Conservation (phyloP, 176 grass and related monocot genomes). For the Oryza officinalis region DNA sequence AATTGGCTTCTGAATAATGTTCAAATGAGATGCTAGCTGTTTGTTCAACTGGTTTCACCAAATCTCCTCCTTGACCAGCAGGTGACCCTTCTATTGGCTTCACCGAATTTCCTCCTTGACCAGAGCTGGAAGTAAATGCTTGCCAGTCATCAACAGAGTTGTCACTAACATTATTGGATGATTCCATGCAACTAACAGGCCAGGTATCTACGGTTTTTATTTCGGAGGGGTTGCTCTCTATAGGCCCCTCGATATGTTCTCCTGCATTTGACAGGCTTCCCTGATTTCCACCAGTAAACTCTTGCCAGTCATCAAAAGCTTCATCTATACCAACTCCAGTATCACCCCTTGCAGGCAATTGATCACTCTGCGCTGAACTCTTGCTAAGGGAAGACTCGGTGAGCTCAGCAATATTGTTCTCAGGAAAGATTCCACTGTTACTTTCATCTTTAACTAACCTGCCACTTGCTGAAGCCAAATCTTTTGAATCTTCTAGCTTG, state of each 20-base stretch:
- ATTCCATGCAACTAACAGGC: constrained; percentile 42
- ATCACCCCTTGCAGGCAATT: constrained; percentile 34
- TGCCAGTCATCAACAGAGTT: constrained; percentile 62
- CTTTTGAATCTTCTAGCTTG: constrained; percentile 35
- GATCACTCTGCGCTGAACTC: constrained; percentile 30
- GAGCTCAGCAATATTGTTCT: constrained; percentile 40
- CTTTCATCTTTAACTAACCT: constrained; percentile 31
- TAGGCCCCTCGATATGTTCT: constrained; percentile 21
- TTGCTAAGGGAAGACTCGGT: constrained; percentile 21
- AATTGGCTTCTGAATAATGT: constrained; percentile 44
- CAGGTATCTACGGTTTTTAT: constrained; percentile 40
- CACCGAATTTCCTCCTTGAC: constrained; percentile 42
- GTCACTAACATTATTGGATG: constrained; percentile 34
- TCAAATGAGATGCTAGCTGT: constrained; percentile 17
- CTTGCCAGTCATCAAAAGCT: constrained; percentile 65
- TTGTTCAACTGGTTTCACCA: constrained; percentile 35
- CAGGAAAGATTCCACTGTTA: constrained; percentile 16
- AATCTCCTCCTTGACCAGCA: constrained; percentile 1
- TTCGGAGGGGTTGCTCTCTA: constrained; percentile 36
- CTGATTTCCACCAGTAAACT: constrained; percentile 41
- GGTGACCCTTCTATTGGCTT: constrained; percentile 10
- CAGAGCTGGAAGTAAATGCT: constrained; percentile 57
- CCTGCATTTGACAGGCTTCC: constrained; percentile 29
- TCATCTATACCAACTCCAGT: constrained; percentile 37
- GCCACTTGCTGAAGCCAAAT: constrained; percentile 41